These are phyloP conservation scores for Pleomassaria siparia DNA, from an alignment of 2,329 filamentous ascomycete genomes.

Conservation along the genomic window DNA sequence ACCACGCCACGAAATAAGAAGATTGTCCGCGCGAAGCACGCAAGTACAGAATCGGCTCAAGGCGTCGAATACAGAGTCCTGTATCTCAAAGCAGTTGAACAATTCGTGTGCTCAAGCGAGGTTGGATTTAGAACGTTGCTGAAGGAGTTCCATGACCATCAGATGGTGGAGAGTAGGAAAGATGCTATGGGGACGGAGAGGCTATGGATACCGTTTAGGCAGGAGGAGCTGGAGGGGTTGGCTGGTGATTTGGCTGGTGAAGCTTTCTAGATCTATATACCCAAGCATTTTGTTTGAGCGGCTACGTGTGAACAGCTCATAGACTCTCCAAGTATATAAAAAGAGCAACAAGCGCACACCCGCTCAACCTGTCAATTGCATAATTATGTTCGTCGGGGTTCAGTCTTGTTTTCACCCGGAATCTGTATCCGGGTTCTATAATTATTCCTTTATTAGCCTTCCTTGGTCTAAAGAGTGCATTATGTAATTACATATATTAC, in stretches of 20 bases:
- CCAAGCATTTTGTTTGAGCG: too few relatives aligned
- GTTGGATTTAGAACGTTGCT: slow-evolving; percentile 91
- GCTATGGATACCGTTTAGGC: slow-evolving; percentile 79
- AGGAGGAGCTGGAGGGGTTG: slow-evolving; percentile 83
- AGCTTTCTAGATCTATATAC: slow-evolving; percentile 18
- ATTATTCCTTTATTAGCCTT: too few relatives aligned
- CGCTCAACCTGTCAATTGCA: too few relatives aligned
- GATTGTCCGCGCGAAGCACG: slow-evolving; percentile 24
- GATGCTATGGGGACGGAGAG: slow-evolving; percentile 84
- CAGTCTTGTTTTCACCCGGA: too few relatives aligned
- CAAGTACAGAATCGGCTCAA: slow-evolving; percentile 42
- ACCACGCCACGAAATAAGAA: slow-evolving; percentile 26
- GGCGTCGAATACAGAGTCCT: slow-evolving; percentile 88
- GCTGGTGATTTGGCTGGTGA: slow-evolving; percentile 70
- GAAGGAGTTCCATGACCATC: slow-evolving; percentile 98
- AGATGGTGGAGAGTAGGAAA: slow-evolving; percentile 90
- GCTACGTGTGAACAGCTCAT: too few relatives aligned
- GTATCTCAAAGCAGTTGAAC: slow-evolving; percentile 93
- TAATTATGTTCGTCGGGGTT: too few relatives aligned
- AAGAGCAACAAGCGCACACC: too few relatives aligned
- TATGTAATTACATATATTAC: too few relatives aligned
- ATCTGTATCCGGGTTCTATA: too few relatives aligned
- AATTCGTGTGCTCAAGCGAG: slow-evolving; percentile 95
- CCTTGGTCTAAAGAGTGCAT: too few relatives aligned
- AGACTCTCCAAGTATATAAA: too few relatives aligned